Evolutionary conservation across 2,329 filamentous ascomycete species (phyloP).

Genomic region (Aspergillus niger): DNA sequence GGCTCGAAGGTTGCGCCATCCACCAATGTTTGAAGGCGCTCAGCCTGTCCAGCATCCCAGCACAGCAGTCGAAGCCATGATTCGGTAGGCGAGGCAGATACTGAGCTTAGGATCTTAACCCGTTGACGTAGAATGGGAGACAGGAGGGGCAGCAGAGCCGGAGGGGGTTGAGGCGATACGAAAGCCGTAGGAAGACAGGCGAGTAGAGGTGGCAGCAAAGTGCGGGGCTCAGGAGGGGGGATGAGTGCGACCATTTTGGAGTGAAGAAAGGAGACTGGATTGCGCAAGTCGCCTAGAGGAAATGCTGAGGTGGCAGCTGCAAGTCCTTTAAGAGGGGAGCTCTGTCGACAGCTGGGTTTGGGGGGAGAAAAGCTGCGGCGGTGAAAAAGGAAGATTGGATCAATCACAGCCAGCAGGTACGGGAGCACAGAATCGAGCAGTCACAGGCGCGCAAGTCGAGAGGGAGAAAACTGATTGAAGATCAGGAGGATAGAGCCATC

Average conservation of each 20-base stretch:
- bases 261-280: neutral
- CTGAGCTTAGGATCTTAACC: conserved; percentile 57
- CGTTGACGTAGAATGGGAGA: conserved; percentile 66
- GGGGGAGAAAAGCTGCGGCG: neutral
- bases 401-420: neutral
- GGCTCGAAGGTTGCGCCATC: conserved; percentile 60
- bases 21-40: conserved; percentile 56
- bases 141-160: conserved; percentile 61
- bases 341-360: neutral
- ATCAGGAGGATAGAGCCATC: neutral
- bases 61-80: conserved; percentile 63
- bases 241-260: conserved; percentile 56
- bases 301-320: neutral
- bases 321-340: neutral
- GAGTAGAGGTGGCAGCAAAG: conserved; percentile 63
- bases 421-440: neutral
- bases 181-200: conserved; percentile 65
- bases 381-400: neutral
- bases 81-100: conserved; percentile 44
- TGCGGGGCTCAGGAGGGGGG: conserved; percentile 56
- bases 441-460: neutral
- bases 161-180: conserved; percentile 60
- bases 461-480: neutral
- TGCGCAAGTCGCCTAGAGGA: neutral
- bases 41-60: conserved; percentile 58